A percentile compares a stretch with the other conserved stretches of the same genome.
phyloP scores from a whole-genome alignment of 768 basidiomycete genomes.

The Tylopilus felleus region DNA sequence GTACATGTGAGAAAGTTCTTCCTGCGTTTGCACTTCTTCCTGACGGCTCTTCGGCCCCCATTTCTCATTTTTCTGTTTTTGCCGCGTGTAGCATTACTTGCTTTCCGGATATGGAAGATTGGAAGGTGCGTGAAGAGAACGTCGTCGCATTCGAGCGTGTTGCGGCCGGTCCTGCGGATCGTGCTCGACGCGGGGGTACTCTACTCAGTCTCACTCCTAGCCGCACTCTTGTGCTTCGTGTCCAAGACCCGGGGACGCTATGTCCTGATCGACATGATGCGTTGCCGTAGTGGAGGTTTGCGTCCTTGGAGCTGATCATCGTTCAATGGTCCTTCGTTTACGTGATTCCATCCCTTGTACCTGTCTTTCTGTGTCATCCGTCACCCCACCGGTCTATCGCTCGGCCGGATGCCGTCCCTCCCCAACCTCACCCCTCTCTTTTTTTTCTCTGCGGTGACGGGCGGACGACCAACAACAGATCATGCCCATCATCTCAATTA shows the following conservation, averaged over 20 bases:
- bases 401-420: no score
- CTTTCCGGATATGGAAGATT: constrained; percentile 26
- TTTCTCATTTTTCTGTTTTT: not conserved
- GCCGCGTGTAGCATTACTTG: constrained; percentile 15
- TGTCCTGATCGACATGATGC: constrained; percentile 24
- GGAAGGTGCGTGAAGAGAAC: constrained; percentile 4
- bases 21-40: not conserved
- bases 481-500: no score
- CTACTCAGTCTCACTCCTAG: constrained; percentile 22
- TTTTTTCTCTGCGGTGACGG: no score
- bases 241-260: constrained; percentile 17
- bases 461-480: no score
- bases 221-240: constrained; percentile 24
- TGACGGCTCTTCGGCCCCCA: not conserved
- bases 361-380: no score
- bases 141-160: constrained; percentile 3
- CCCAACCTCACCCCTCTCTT: no score
- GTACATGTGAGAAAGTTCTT: constrained; percentile 12
- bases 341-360: no score
- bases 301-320: no score
- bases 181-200: constrained; percentile 24
- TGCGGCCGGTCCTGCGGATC: constrained; percentile 20
- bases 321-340: no score
- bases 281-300: not conserved
- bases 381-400: no score